Evolutionary conservation across 106 monocot species (phyloP), one percentile per base, ranked within the genome.

Genomic region (Alisma plantagoaquatica): DNA sequence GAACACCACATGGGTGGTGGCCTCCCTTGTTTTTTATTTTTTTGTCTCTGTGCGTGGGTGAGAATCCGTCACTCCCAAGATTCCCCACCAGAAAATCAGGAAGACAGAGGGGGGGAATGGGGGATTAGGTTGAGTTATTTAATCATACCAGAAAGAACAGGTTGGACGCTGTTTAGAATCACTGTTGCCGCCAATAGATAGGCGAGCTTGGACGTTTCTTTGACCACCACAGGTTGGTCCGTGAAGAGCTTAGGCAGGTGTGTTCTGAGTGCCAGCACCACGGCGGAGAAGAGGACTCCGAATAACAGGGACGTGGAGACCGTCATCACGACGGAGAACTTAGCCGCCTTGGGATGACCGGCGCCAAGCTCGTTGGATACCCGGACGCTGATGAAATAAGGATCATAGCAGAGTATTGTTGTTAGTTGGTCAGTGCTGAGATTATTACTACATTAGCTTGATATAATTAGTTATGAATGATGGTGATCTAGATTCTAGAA

Each of bases 81-180:
- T n/a, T n/a, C n/a, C n/a, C n/a, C n/a, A n/a, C n/a, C n/a, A n/a
- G n/a, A n/a, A n/a, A n/a, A n/a, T n/a, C n/a, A n/a, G n/a, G n/a
- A n/a, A n/a, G n/a, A n/a, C n/a, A n/a, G n/a, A n/a, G n/a, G n/a
- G n/a, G n/a, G n/a, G n/a, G n/a, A n/a, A n/a, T n/a, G n/a, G n/a
- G n/a, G n/a, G n/a, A n/a, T n/a, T n/a, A n/a, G n/a, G n/a, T n/a
- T n/a, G n/a, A n/a, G n/a, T n/a, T n/a, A n/a, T n/a, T n/a, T n/a
- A n/a, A n/a, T n/a, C n/a, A n/a, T n/a, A 87, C 88, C 90, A 12
- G 77, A 80, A 8, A 91, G 77, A 10, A 91, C 91, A 26, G 84
- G 91, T 52, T 84, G 91, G 49, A 91, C 55, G 70, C 91, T 84
- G 69, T 80, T 84, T 18, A 91, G 61, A 50, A 91, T 22, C 29